Percentiles rank a stretch among this genome's conserved stretches.
These are phyloP conservation scores for Calvatia gigantea DNA, from an alignment of 768 basidiomycete species.

Conservation along the genomic window DNA sequence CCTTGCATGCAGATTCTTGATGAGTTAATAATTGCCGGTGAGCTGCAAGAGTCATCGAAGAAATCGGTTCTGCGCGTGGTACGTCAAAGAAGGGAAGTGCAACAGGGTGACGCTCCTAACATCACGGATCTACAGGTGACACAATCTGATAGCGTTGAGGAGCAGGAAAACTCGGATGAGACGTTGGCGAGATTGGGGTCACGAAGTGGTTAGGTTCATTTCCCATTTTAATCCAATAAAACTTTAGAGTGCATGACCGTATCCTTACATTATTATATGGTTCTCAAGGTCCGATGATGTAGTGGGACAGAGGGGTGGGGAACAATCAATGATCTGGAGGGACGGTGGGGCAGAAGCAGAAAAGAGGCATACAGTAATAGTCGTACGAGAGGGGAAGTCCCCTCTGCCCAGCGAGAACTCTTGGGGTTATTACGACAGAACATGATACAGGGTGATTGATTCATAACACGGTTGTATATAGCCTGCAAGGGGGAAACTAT, in stretches of 20 bases:
- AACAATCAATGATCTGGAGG: slow-evolving; percentile 1
- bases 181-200: slow-evolving; percentile 74
- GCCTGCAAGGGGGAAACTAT: neutral
- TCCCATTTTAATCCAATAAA: slow-evolving; percentile 1
- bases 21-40: slow-evolving; percentile 95
- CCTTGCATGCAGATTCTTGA: slow-evolving; percentile 75
- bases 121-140: slow-evolving; percentile 54
- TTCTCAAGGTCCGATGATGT: slow-evolving; percentile 45
- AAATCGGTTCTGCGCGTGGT: slow-evolving; percentile 69
- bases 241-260: slow-evolving; percentile 16
- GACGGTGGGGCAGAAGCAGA: neutral
- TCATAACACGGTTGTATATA: slow-evolving; percentile 6
- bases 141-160: slow-evolving; percentile 79
- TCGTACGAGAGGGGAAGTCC: neutral
- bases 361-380: neutral
- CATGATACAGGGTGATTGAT: neutral
- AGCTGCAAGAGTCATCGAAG: slow-evolving; percentile 97
- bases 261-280: slow-evolving; percentile 18
- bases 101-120: neutral
- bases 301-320: slow-evolving; percentile 14
- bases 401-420: neutral
- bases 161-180: slow-evolving; percentile 83
- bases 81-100: slow-evolving; percentile 16
- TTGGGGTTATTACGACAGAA: slow-evolving; percentile 1
- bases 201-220: slow-evolving; percentile 56